phyloP scores from a whole-genome alignment of 768 basidiomycete species.

The Suillus lakei region DNA sequence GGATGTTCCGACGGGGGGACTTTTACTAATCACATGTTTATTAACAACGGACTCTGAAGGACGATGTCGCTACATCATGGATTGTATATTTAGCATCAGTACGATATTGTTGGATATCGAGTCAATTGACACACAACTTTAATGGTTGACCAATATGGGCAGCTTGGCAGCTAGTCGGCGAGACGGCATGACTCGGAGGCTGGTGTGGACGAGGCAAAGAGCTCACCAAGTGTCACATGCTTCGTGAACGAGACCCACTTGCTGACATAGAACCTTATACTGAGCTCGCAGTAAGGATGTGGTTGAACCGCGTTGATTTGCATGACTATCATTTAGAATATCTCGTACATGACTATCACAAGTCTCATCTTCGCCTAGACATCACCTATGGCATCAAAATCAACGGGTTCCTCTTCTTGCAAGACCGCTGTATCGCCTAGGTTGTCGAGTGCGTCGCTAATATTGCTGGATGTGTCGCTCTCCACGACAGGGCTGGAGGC shows the following conservation, averaged over 20 bases:
- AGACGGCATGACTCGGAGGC: too few species aligned
- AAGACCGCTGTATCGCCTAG: not conserved
- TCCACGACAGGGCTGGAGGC: too few species aligned
- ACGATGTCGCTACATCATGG: not conserved
- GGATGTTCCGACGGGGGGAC: not conserved
- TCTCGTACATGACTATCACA: not conserved
- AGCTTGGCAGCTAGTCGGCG: too few species aligned
- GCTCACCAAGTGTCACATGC: conserved; percentile 33
- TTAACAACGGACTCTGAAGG: not conserved
- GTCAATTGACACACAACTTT: too few species aligned
- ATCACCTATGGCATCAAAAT: not conserved
- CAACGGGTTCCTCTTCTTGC: not conserved
- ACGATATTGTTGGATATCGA: not conserved
- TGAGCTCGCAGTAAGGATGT: too few species aligned
- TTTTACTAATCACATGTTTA: not conserved
- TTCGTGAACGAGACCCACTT: too few species aligned
- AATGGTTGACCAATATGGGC: too few species aligned
- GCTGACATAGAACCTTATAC: too few species aligned
- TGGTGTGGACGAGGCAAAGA: too few species aligned
- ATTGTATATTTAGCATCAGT: conserved; percentile 1
- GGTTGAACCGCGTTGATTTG: conserved; percentile 16
- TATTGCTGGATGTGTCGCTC: too few species aligned
- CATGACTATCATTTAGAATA: not conserved
- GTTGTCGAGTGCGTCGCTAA: rapidly evolving
- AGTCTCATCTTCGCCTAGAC: not conserved